Percentiles rank a stretch among this genome's conserved stretches.
Evolutionary conservation across 2,329 filamentous ascomycete genomes (phyloP).

Genomic region (Emmonsiellopsis sp.): DNA sequence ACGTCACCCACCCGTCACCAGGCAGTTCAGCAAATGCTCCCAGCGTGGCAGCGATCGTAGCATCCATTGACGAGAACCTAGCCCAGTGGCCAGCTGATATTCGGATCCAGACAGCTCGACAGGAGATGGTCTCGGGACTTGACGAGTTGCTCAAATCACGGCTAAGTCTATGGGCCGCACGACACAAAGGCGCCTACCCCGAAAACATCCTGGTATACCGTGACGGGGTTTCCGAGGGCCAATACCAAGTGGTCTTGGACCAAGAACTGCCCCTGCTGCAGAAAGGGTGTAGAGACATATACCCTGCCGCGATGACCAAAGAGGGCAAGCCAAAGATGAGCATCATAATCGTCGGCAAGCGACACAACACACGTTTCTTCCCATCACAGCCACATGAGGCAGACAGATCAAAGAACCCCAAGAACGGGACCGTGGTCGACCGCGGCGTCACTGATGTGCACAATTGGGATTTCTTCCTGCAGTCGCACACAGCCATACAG

Average conservation of each 20-base stretch:
- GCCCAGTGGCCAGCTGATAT: conserved; percentile 70
- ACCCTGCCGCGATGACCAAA: conserved; percentile 43
- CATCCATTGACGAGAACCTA: conserved; percentile 60
- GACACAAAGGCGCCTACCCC: conserved; percentile 50
- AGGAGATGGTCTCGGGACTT: conserved; percentile 65
- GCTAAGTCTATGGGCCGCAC: conserved; percentile 54
- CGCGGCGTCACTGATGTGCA: conserved; percentile 67
- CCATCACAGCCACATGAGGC: conserved; percentile 48
- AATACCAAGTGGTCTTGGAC: conserved; percentile 61
- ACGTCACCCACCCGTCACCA: conserved; percentile 80
- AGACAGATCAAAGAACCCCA: conserved; percentile 54
- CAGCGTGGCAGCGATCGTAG: conserved; percentile 72
- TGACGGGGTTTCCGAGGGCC: conserved; percentile 81
- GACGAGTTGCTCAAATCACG: conserved; percentile 55
- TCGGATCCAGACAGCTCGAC: conserved; percentile 45
- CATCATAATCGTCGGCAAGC: conserved; percentile 75
- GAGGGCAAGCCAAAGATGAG: conserved; percentile 52
- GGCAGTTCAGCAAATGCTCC: conserved; percentile 52
- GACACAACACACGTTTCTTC: conserved; percentile 83
- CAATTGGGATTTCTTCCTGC: conserved; percentile 78
- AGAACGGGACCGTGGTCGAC: conserved; percentile 74
- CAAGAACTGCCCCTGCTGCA: conserved; percentile 51
- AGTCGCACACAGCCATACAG: conserved; percentile 70
- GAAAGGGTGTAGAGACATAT: conserved; percentile 53
- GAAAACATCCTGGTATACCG: conserved; percentile 75